phyloP scores from a whole-genome alignment of 2,329 filamentous ascomycete genomes.

The Aspergillus sp. region DNA sequence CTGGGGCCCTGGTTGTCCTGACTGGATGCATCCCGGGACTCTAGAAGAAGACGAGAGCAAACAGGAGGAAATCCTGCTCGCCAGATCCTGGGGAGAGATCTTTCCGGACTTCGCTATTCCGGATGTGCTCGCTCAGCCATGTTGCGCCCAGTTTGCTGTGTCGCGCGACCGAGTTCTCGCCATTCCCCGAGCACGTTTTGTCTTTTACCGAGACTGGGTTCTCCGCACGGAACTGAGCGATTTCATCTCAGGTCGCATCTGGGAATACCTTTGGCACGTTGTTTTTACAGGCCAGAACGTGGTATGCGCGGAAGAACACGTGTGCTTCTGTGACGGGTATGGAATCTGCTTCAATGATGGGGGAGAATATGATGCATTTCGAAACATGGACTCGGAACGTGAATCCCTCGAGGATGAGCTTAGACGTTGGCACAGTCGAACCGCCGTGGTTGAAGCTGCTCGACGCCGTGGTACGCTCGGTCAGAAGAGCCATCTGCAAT shows the following conservation, averaged over 20 bases:
- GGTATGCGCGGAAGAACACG: conserved; percentile 50
- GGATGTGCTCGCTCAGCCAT: conserved; percentile 58
- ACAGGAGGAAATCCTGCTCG: conserved; percentile 49
- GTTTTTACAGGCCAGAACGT: conserved; percentile 55
- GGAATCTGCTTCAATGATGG: conserved; percentile 60
- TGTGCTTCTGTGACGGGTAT: conserved; percentile 65
- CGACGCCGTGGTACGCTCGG: conserved; percentile 22
- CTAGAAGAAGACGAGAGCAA: conserved; percentile 42
- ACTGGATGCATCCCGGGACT: conserved; percentile 54
- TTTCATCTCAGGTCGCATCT: conserved; percentile 58
- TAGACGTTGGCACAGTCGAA: conserved; percentile 42
- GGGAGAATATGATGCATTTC: conserved; percentile 50
- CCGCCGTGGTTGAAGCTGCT: conserved; percentile 32
- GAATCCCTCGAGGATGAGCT: conserved; percentile 38
- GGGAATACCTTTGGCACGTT: conserved; percentile 65
- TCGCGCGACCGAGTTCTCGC: conserved; percentile 57
- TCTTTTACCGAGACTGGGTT: conserved; percentile 62
- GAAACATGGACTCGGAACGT: conserved; percentile 46
- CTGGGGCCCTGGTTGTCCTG: conserved; percentile 58
- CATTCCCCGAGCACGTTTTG: conserved; percentile 54
- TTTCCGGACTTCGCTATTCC: conserved; percentile 47
- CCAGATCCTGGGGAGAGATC: conserved; percentile 48
- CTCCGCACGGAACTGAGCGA: conserved; percentile 57
- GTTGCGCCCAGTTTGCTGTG: conserved; percentile 65
- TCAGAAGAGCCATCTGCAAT: conserved; percentile 28